Percentiles rank a stretch among this genome's conserved stretches.
Evolutionary conservation across 257 asterid genomes (phyloP).

Genomic region (Haberlea rhodopensis): DNA sequence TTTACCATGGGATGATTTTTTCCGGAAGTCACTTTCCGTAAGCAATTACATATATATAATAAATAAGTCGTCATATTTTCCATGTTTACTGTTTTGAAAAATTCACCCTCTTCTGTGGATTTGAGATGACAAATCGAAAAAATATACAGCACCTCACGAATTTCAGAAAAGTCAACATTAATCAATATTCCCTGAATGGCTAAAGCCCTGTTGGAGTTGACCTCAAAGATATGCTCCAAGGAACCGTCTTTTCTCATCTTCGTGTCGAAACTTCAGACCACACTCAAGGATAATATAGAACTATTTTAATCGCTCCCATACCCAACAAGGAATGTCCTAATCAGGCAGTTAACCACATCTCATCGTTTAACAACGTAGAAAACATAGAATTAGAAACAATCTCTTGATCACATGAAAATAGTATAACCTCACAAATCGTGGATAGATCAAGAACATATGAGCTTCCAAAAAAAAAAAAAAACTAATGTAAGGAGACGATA

Average conservation of each 20-base stretch:
- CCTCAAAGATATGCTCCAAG: constrained; percentile 16
- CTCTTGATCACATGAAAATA: constrained; percentile 3
- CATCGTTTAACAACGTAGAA: not conserved
- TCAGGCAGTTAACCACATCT: too few relatives aligned
- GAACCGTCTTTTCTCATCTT: constrained; percentile 7
- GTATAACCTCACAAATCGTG: not conserved
- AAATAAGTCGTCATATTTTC: too few relatives aligned
- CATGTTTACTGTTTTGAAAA: too few relatives aligned
- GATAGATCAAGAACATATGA: constrained; percentile 5
- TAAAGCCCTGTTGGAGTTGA: not conserved
- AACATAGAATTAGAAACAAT: not conserved
- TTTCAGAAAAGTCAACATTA: constrained; percentile 2
- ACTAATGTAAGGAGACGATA: not conserved
- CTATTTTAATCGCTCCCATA: not conserved
- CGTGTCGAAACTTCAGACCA: not conserved
- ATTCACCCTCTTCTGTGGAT: not conserved
- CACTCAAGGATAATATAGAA: not conserved
- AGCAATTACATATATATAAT: too few relatives aligned
- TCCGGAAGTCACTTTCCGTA: not conserved
- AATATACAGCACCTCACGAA: not conserved
- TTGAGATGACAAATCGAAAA: not conserved
- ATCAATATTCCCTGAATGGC: not conserved
- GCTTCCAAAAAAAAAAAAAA: not conserved
- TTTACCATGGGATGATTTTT: not conserved
- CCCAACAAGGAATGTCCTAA: not conserved